Percentiles rank a stretch among this genome's conserved stretches.
phyloP scores from a whole-genome alignment of 2,329 filamentous ascomycete genomes.

The Alternaria infectoria region DNA sequence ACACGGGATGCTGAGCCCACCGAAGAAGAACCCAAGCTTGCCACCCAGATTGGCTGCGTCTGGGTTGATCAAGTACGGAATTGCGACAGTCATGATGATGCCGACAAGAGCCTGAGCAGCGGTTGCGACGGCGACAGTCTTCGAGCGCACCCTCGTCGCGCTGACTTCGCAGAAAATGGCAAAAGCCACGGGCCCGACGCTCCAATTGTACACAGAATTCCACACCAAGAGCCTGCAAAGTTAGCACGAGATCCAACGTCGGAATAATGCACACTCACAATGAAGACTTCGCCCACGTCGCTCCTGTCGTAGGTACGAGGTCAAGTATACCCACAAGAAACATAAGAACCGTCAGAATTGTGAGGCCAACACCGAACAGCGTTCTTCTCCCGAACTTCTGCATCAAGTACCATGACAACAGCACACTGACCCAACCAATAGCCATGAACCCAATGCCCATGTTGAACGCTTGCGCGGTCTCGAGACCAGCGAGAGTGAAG shows the following conservation, averaged over 20 bases:
- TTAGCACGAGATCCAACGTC: background rate
- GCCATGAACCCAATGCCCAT: background rate
- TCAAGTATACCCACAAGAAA: background rate
- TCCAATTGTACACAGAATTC: background rate
- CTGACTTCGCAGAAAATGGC: background rate
- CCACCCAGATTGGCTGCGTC: conserved; percentile 49
- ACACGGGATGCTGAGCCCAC: conserved; percentile 41
- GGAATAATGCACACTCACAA: background rate
- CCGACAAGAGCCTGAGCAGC: background rate
- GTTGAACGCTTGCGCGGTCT: background rate
- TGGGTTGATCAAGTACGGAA: conserved; percentile 52
- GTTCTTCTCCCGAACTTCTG: background rate
- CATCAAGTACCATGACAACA: background rate
- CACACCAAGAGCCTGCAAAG: background rate
- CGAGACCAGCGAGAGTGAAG: background rate
- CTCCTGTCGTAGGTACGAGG: background rate
- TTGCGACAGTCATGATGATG: conserved; percentile 33
- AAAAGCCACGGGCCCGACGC: background rate
- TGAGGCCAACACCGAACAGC: background rate
- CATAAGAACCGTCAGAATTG: background rate
- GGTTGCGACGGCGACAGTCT: background rate
- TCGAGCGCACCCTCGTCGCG: background rate
- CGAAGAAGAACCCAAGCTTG: conserved; percentile 53
- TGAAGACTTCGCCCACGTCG: background rate
- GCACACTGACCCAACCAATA: background rate